Evolutionary conservation across 139 green algal species (phyloP).

Genomic region (Chlorella sp.): DNA sequence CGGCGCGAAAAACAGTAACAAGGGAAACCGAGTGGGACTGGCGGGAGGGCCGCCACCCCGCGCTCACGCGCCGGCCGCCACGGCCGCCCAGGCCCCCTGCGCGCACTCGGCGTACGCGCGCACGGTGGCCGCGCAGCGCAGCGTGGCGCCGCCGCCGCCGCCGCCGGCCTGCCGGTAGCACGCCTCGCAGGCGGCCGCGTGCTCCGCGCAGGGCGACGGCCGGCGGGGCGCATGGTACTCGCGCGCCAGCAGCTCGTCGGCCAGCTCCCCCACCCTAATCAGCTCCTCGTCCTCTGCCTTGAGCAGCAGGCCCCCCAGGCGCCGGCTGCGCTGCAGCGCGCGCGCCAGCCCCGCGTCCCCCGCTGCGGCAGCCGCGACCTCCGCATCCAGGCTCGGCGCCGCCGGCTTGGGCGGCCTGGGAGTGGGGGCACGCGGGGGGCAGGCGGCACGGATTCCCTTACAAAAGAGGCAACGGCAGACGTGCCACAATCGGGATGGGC

Average conservation of each 20-base stretch:
- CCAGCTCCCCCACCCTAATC: conserved; percentile 32
- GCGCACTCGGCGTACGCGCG: conserved; percentile 33
- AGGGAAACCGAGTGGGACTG: too few relatives aligned
- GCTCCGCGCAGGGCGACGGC: conserved; percentile 2
- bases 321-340: conserved; percentile 34
- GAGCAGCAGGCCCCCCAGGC: conserved; percentile 53
- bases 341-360: conserved; percentile 1
- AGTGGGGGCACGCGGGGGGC: neutral
- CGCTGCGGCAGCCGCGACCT: neutral
- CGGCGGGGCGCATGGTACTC: conserved; percentile 35
- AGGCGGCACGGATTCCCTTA: neutral
- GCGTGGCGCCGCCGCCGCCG: conserved; percentile 9
- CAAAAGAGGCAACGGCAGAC: neutral
- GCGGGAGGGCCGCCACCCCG: neutral
- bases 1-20: too few relatives aligned
- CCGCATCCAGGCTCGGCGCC: neutral
- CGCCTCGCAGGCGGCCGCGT: conserved; percentile 13
- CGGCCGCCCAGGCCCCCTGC: conserved; percentile 7
- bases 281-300: conserved; percentile 53
- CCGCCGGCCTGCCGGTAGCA: too few relatives aligned
- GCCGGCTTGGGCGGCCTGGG: neutral
- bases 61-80: neutral
- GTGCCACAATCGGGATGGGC: neutral
- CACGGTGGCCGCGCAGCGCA: conserved; percentile 26
- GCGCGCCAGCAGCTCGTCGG: conserved; percentile 43